Percentiles rank a stretch among this genome's conserved stretches.
Conservation (phyloP, 1,284 basidiomycete species). For the Rhodotorula mucilaginosa region DNA sequence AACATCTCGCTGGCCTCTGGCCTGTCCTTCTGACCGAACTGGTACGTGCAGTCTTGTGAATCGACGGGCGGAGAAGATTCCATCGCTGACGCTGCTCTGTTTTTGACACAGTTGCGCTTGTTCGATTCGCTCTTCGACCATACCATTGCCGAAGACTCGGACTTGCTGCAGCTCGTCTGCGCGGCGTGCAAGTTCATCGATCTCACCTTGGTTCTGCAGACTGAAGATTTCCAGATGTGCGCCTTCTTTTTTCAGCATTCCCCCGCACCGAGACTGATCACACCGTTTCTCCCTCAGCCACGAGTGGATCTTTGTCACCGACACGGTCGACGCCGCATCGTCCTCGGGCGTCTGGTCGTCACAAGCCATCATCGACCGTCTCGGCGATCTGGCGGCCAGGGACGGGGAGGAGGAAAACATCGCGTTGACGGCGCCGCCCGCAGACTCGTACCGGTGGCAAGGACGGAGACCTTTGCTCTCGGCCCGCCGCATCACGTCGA, state of each 20-base stretch:
- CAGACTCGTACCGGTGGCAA: constrained; percentile 3
- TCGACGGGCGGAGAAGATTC: neutral
- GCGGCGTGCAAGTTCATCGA: constrained; percentile 93
- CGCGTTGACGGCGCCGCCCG: constrained; percentile 53
- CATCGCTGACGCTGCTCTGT: neutral
- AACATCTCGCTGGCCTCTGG: constrained; percentile 95
- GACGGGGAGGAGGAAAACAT: neutral
- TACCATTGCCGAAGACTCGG: constrained; percentile 47
- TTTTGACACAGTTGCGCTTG: constrained; percentile 55
- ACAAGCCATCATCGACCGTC: constrained; percentile 83
- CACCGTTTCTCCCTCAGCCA: constrained; percentile 58
- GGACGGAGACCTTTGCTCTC: constrained; percentile 69
- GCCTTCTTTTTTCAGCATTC: constrained; percentile 39
- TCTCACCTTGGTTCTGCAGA: constrained; percentile 83
- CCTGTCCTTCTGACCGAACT: constrained; percentile 91
- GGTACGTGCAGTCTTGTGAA: constrained; percentile 54
- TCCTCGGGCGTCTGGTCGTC: constrained; percentile 77
- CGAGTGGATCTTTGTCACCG: constrained; percentile 98
- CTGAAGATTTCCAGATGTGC: constrained; percentile 96
- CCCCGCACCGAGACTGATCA: neutral
- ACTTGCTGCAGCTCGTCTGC: constrained; percentile 75
- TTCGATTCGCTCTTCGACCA: constrained; percentile 55
- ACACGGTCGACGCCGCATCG: constrained; percentile 93
- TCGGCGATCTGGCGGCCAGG: constrained; percentile 64
- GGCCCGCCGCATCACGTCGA: constrained; percentile 63